Base-by-base conservation (phyloP, 2,329 filamentous ascomycete genomes). In the Leptographium radiaticola region DNA sequence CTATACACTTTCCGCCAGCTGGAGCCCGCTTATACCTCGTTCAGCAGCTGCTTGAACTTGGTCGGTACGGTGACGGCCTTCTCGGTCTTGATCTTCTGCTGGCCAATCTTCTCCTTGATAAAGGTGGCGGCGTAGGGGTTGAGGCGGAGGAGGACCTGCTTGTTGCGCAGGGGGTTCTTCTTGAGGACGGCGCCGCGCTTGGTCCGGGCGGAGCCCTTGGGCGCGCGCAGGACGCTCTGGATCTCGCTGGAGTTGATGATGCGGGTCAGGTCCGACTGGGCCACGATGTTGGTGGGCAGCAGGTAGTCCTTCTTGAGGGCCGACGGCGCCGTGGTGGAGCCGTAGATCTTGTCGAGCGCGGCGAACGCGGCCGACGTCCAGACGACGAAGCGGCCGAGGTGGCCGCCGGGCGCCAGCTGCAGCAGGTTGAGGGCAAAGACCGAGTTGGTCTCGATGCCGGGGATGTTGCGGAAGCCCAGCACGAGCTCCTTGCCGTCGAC, bases 111-210 rank as follows among this genome's bases (percentile, higher is more conserved):
- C 68, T 89, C 81, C 81, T 94, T 88, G 65, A 84, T 78, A 76
- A 94, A 98, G 60, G 87, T 84, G 65, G 85, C 79, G 64, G 93
- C 91, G 76, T 98, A 98, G 61, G 93, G 93, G 86, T 98, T 98
- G 73, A 98, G 87, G 68, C 93, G 87, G 70, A 98, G 87, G 75
- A 96, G 83, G 64, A 98, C 86, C 82, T 97, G 93, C 84, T 89
- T 95, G 87, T 98, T 98, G 76, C 80, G 81, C 65, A 98, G 89
- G 68, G 93, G 93, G 83, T 98, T 98, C 90, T 97, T 97, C 89
- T 98, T 98, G 83, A 96, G 91, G 64, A 95, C 89, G 68, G 80
- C 76, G 64, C 79, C 76, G 70, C 93, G 88, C 84, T 96, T 96
- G 75, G 89, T 94, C 69, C 83, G 75, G 69, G 89, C 83, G 65